phyloP scores from a whole-genome alignment of 768 basidiomycete genomes.

The Lanmaoa rubissima region DNA sequence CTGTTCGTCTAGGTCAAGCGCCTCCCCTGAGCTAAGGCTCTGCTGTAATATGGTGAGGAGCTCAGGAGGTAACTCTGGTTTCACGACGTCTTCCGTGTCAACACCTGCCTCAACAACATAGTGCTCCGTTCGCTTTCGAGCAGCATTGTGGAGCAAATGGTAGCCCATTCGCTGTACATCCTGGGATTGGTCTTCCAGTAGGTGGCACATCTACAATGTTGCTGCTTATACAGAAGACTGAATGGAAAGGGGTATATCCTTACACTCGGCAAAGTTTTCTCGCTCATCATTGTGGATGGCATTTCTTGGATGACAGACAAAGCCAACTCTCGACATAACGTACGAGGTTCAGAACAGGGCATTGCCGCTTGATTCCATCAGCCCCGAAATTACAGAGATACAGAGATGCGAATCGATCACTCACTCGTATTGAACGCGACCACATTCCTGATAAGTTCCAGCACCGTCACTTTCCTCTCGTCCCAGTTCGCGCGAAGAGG shows the following conservation, averaged over 20 bases:
- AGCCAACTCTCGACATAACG: conserved; percentile 64
- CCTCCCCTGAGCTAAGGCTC: conserved; percentile 40
- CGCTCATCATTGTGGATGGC: conserved; percentile 58
- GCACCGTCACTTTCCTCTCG: conserved; percentile 47
- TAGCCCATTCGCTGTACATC: conserved; percentile 80
- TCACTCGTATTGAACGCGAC: conserved; percentile 54
- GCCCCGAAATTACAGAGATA: neutral
- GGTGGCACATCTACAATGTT: conserved; percentile 66
- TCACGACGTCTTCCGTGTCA: conserved; percentile 56
- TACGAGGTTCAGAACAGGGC: conserved; percentile 53
- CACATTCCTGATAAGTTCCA: conserved; percentile 61
- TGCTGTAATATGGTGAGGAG: conserved; percentile 62
- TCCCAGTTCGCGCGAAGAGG: conserved; percentile 68
- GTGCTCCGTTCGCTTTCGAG: conserved; percentile 73
- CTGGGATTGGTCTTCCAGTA: conserved; percentile 61
- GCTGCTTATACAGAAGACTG: neutral
- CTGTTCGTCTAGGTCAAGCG: conserved; percentile 39
- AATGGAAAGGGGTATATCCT: conserved; percentile 8
- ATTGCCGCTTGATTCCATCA: conserved; percentile 9
- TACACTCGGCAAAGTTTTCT: conserved; percentile 65
- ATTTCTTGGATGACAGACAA: conserved; percentile 68
- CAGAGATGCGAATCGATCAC: conserved; percentile 14
- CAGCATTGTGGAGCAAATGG: conserved; percentile 64
- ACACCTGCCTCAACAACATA: conserved; percentile 87
- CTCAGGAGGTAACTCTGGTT: conserved; percentile 61